These are phyloP conservation scores for Baorangia bicolor DNA, from an alignment of 768 basidiomycete species.

Conservation along the genomic window DNA sequence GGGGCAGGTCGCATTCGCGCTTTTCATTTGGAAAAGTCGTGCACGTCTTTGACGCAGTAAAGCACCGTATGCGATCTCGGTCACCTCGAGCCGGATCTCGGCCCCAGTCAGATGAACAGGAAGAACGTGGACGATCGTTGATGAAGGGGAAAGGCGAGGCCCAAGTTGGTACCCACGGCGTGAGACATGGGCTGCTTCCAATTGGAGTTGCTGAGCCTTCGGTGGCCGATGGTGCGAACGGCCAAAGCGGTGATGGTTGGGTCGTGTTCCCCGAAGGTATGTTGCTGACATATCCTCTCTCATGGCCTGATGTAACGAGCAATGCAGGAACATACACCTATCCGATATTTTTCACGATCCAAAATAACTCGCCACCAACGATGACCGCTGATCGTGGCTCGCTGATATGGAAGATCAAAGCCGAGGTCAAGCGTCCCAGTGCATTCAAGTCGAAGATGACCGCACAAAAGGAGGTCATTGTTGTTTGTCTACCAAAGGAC, in stretches of 20 bases:
- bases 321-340: constrained; percentile 83
- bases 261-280: constrained; percentile 85
- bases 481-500: constrained; percentile 67
- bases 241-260: constrained; percentile 58
- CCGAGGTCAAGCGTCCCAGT: constrained; percentile 80
- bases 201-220: constrained; percentile 32
- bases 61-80: constrained; percentile 45
- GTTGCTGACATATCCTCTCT: constrained; percentile 15
- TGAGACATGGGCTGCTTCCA: constrained; percentile 18
- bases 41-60: constrained; percentile 45
- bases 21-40: constrained; percentile 57
- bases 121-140: constrained; percentile 31
- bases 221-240: constrained; percentile 17
- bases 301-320: constrained; percentile 47
- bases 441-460: constrained; percentile 69
- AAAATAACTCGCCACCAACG: constrained; percentile 74
- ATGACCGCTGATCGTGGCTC: constrained; percentile 73
- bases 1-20: constrained; percentile 42
- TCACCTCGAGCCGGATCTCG: constrained; percentile 35
- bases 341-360: constrained; percentile 89
- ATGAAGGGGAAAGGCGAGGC: constrained; percentile 32
- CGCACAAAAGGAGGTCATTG: constrained; percentile 66
- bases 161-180: neutral
- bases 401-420: constrained; percentile 77
- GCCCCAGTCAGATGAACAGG: constrained; percentile 1